Evolutionary conservation across 306 rosid genomes (phyloP).

Genomic region (Malus domestica): DNA sequence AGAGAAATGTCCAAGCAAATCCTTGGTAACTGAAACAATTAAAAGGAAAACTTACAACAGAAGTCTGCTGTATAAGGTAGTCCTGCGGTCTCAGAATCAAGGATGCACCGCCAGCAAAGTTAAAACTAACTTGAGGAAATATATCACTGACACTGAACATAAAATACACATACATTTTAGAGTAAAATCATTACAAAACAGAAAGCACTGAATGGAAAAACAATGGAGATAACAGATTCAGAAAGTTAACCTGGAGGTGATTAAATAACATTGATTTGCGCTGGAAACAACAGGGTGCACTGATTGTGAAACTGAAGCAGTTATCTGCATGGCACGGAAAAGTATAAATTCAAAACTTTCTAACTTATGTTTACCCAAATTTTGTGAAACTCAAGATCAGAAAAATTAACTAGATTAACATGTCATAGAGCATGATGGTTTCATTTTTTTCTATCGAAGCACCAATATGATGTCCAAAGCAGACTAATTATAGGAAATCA

Average conservation of each 20-base stretch:
- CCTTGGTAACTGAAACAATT: background rate
- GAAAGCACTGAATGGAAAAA: background rate
- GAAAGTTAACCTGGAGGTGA: slow-evolving; percentile 50
- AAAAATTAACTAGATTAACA: background rate
- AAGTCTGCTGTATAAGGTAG: slow-evolving; percentile 79
- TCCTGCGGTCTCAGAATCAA: slow-evolving; percentile 77
- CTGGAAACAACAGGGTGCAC: slow-evolving; percentile 42
- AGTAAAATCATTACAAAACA: slow-evolving; percentile 11
- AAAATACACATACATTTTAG: slow-evolving; percentile 11
- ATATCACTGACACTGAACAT: slow-evolving; percentile 54
- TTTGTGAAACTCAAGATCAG: background rate
- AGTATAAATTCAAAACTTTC: background rate
- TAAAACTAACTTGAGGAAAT: slow-evolving; percentile 86
- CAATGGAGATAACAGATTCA: background rate
- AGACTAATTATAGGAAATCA: slow-evolving; percentile 12
- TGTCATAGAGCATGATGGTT: slow-evolving; percentile 6
- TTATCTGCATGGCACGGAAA: slow-evolving; percentile 41
- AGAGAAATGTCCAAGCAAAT: slow-evolving; percentile 1
- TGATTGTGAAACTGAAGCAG: slow-evolving; percentile 56
- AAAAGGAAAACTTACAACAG: slow-evolving; percentile 51
- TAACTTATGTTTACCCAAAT: background rate
- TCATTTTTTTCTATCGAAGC: slow-evolving; percentile 8
- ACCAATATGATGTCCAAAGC: slow-evolving; percentile 4
- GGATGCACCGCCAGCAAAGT: slow-evolving; percentile 79
- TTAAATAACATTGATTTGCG: slow-evolving; percentile 72